Evolutionary conservation across 192 early-diverging fungal species (phyloP), one percentile per base, ranked within the genome.

Genomic region (Umbelopsis sp.): DNA sequence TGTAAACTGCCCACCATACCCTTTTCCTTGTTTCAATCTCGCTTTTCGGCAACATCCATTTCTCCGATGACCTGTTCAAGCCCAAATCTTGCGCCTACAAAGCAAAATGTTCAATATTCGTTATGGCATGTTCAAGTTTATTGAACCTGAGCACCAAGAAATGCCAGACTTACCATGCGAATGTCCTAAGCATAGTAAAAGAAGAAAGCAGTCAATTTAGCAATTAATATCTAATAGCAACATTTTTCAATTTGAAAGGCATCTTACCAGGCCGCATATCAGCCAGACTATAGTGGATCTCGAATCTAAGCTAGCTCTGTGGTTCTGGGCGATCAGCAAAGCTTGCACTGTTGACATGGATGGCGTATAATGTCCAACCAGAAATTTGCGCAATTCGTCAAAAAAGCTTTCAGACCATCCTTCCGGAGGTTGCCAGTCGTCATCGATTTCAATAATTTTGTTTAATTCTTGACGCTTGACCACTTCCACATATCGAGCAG

Each of bases 1-100:
- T 77, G 52, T 88, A 91, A 69, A 86, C 87, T 20, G 87, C 76
- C 92, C 92, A 94, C 91, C 91, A 94, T 0, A 90, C 85, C 21
- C 91, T 84, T 49, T 84, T 87, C n/a, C 92, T 73, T 23, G 87
- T 81, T 72, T 92, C 89, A 1, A 78, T 76, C 64, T 94, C 90
- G 16, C 80, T 74, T 20, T 79, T 77, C 35, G 82, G 77, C 9
- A 86, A 49, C 52, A 80, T 76, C 86, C 87, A 88, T 21, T 78
- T 81, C 2, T 82, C 76, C 20, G 81, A 84, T 67, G 89, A 86
- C 30, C 92, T 82, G 69, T 94, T 90, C 61, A 94, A 83, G 13
- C 92, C 92, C 67, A 94, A 67, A 74, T 94, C 92, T 79, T 91
- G 91, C 12, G 92, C 92, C 81, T 61, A 35, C 4, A 16, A 35